Evolutionary conservation across 495 filamentous ascomycete genomes (phyloP).

Genomic region (Penicillium cataractarum): DNA sequence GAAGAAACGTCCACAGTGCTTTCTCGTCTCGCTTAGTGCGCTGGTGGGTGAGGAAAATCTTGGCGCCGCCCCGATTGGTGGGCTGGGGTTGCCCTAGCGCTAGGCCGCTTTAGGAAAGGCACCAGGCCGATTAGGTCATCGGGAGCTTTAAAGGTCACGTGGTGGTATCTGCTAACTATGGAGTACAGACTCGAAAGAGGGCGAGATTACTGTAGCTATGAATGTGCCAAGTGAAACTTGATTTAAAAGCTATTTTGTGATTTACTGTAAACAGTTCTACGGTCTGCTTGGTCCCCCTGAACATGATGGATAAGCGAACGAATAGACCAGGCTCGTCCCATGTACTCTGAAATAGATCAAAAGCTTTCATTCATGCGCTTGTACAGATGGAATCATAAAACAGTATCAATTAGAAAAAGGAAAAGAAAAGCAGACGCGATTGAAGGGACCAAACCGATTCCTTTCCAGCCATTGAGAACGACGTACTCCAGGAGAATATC

Average conservation of each 20-base stretch:
- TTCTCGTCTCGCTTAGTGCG: conserved; percentile 52
- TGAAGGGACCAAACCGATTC: conserved; percentile 9
- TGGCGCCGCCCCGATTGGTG: conserved; percentile 41
- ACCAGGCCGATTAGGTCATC: not conserved
- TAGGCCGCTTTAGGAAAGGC: conserved; percentile 30
- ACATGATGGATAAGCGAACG: not conserved
- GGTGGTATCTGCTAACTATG: no score
- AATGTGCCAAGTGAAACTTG: not conserved
- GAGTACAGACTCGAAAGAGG: no score
- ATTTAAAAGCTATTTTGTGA: not conserved
- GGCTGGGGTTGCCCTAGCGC: conserved; percentile 41
- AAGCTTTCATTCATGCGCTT: conserved; percentile 4
- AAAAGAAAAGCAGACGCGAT: conserved; percentile 10
- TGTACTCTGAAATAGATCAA: not conserved
- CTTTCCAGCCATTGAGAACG: conserved; percentile 4
- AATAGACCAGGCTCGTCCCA: not conserved
- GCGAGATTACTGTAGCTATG: no score
- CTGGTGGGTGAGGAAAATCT: conserved; percentile 48
- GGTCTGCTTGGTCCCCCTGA: no score
- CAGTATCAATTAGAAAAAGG: conserved; percentile 2
- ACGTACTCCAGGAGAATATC: conserved; percentile 1
- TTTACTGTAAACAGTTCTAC: no score
- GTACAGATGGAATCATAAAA: conserved; percentile 11
- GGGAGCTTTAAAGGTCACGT: not conserved
- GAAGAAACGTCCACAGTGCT: conserved; percentile 33